Evolutionary conservation across 2,329 filamentous ascomycete species (phyloP).

Genomic region (Penicillium thymicola): DNA sequence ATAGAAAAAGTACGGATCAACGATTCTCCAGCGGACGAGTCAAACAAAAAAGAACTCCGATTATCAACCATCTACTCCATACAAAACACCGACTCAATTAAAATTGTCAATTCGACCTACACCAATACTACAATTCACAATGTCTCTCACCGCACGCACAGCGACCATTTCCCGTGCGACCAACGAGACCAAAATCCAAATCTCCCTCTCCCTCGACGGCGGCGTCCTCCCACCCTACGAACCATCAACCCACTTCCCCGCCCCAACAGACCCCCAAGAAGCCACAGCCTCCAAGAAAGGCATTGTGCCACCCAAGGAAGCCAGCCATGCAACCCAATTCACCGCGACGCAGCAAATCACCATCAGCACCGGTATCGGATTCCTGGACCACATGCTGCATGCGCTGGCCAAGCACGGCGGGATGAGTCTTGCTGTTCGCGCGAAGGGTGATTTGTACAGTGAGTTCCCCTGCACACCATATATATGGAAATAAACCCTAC

Average conservation of each 20-base stretch:
- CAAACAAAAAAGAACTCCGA: conserved; percentile 17
- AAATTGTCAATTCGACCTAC: neutral
- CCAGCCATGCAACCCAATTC: conserved; percentile 76
- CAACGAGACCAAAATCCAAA: conserved; percentile 96
- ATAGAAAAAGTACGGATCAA: conserved; percentile 21
- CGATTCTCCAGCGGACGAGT: conserved; percentile 20
- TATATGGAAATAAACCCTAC: neutral
- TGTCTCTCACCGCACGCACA: conserved; percentile 60
- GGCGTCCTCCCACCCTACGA: conserved; percentile 56
- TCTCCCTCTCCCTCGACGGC: conserved; percentile 90
- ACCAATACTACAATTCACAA: conserved; percentile 8
- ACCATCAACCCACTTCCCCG: conserved; percentile 54
- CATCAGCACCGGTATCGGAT: conserved; percentile 91
- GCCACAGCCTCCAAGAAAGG: conserved; percentile 49
- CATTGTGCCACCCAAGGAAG: conserved; percentile 43
- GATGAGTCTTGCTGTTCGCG: conserved; percentile 81
- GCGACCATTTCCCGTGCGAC: conserved; percentile 82
- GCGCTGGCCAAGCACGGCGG: conserved; percentile 93
- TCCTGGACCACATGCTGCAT: conserved; percentile 98
- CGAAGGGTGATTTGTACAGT: conserved; percentile 90
- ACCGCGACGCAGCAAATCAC: conserved; percentile 82
- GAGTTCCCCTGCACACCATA: conserved; percentile 34
- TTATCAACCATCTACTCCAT: conserved; percentile 10
- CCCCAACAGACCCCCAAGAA: conserved; percentile 55
- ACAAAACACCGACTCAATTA: neutral